Base-by-base conservation (phyloP, 78 protist genomes). In the Polysphondylium violaceum region DNA sequence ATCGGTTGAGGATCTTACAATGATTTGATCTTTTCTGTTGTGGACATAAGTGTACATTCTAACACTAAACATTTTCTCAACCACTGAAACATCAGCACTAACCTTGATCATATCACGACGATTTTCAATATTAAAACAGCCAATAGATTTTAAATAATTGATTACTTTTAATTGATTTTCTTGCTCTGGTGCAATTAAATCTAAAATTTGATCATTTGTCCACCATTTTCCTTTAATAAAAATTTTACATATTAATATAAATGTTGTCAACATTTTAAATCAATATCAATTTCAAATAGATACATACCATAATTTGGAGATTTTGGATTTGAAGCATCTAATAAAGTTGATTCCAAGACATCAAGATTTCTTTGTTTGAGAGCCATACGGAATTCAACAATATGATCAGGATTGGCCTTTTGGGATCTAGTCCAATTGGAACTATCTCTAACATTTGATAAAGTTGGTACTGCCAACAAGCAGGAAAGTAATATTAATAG, bases 241-340 rank as follows among this genome's bases (percentile, higher is more conserved):
- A 47, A 47, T n/a, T n/a, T n/a, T n/a, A n/a, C n/a, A n/a, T n/a
- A n/a, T n/a, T n/a, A n/a, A n/a, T n/a, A n/a, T n/a, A n/a, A n/a
- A n/a, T n/a, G n/a, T n/a, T n/a, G n/a, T n/a, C 53, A 47, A 47
- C 8, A 11, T 14, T 47, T 47, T 14, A 47, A 14, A 47, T 14
- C 53, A 8, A 11, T 14, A 14, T 11, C 53, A 14, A 11, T 47
- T 11, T 14, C 53, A 47, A 14, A 11, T 11, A 14, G 23, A 3
- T 0, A 51, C 73, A 23, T 71, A 83, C 91, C 91, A 31, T 85
- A 85, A 40, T 85, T 71, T 12, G 40, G 38, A 55, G 91, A 85
- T 8, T 17, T 2, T 59, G 91, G 91, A 14, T 44, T 55, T 0
- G 89, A 81, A 53, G 72, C 81, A 72, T 86, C 92, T 17, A 59